Conservation (phyloP, 805 yeast genomes). For the Candida xiaguanensis region DNA sequence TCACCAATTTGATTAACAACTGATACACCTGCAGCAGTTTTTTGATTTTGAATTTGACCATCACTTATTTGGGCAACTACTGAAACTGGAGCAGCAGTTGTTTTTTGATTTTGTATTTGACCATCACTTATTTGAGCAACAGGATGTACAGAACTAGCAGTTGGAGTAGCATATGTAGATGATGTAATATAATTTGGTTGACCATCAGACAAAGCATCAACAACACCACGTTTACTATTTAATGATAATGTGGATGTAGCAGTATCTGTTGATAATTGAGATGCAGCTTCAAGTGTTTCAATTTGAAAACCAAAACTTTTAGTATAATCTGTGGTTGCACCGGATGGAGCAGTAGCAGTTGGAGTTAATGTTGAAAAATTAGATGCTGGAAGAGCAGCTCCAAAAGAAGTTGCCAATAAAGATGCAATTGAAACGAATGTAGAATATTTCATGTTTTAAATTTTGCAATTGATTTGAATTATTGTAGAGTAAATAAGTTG, state of each 20-base stretch:
- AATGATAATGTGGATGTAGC: constrained; percentile 5
- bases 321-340: constrained; percentile 55
- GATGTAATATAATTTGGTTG: constrained; percentile 38
- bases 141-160: constrained; percentile 31
- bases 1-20: constrained; percentile 37
- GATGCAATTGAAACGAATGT: constrained; percentile 18
- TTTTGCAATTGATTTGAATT: neutral
- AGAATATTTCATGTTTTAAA: constrained; percentile 19
- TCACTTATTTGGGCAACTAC: constrained; percentile 40
- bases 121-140: constrained; percentile 43
- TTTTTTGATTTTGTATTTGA: constrained; percentile 42
- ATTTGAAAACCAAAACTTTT: constrained; percentile 68
- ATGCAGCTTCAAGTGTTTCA: constrained; percentile 36
- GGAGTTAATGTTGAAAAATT: constrained; percentile 77
- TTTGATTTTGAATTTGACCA: constrained; percentile 44
- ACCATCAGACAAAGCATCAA: constrained; percentile 21
- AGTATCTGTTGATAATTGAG: constrained; percentile 17
- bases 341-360: constrained; percentile 43
- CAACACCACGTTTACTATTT: constrained; percentile 30
- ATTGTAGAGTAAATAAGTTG: neutral
- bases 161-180: constrained; percentile 35
- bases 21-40: constrained; percentile 26
- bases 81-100: constrained; percentile 18
- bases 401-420: constrained; percentile 45
- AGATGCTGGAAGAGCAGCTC: constrained; percentile 63